These are phyloP conservation scores for Fraxinus anomala DNA, from an alignment of 257 asterid species.

Conservation along the genomic window DNA sequence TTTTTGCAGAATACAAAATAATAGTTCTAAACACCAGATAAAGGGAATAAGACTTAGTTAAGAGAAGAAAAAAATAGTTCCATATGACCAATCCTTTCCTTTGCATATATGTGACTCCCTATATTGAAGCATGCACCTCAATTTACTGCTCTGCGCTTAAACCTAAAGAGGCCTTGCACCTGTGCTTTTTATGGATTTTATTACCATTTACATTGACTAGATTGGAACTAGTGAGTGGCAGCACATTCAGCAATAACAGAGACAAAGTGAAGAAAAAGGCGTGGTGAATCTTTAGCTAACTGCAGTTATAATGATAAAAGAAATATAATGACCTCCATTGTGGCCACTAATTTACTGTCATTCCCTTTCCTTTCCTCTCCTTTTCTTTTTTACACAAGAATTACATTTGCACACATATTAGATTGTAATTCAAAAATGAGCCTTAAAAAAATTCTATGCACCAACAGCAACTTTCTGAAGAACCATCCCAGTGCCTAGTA, in stretches of 20 bases:
- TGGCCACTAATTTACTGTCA: neutral
- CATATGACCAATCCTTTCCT: neutral
- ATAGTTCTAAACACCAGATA: neutral
- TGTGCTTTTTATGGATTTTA: neutral
- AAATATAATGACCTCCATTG: neutral
- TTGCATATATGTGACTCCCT: neutral
- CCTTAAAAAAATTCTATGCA: neutral
- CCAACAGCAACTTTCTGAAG: neutral
- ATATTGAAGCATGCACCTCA: neutral
- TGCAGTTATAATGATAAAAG: neutral
- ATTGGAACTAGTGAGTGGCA: neutral
- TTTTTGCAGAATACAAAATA: neutral
- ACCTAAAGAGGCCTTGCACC: neutral
- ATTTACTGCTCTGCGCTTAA: neutral
- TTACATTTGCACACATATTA: neutral
- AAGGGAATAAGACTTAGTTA: neutral
- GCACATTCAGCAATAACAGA: neutral
- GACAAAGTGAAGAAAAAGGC: neutral
- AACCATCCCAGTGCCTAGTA: neutral
- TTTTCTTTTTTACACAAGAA: neutral
- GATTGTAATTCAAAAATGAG: neutral
- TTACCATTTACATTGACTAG: neutral
- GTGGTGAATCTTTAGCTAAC: neutral
- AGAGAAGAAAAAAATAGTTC: neutral
- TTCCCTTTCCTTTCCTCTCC: neutral